These are phyloP conservation scores for Apophysomyces sp. DNA, from an alignment of 371 early-diverging fungal species.

Conservation along the genomic window DNA sequence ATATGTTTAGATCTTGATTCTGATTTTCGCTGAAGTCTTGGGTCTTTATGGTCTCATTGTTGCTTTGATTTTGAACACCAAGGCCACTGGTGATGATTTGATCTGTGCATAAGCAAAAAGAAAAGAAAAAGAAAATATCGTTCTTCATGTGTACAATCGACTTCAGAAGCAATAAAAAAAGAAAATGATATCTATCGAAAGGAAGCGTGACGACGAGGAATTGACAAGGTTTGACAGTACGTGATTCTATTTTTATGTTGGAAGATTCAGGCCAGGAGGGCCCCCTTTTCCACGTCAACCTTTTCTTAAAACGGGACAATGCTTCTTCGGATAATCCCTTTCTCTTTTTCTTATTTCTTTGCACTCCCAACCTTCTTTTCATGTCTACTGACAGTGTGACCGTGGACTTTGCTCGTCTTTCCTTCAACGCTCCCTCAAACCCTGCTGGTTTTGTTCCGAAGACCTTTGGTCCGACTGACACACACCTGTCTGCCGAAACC, in stretches of 20 bases:
- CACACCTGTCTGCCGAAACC: neutral
- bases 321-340: slow-evolving; percentile 2
- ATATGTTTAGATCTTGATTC: slow-evolving; percentile 66
- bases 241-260: neutral
- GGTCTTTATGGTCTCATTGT: slow-evolving; percentile 95
- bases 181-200: neutral
- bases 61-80: slow-evolving; percentile 94
- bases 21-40: slow-evolving; percentile 99
- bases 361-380: neutral
- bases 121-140: neutral
- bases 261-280: slow-evolving; percentile 1
- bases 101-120: slow-evolving; percentile 29
- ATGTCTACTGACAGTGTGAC: neutral
- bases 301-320: slow-evolving; percentile 1
- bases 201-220: neutral
- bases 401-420: neutral
- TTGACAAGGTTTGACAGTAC: neutral
- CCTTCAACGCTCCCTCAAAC: neutral
- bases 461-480: neutral
- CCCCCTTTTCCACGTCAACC: slow-evolving; percentile 1
- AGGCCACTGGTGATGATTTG: slow-evolving; percentile 52
- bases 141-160: neutral
- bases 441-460: neutral
- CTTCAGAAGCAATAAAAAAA: neutral
- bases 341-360: neutral